These are phyloP conservation scores for Hericium coralloides DNA, from an alignment of 768 basidiomycete species.

Conservation along the genomic window DNA sequence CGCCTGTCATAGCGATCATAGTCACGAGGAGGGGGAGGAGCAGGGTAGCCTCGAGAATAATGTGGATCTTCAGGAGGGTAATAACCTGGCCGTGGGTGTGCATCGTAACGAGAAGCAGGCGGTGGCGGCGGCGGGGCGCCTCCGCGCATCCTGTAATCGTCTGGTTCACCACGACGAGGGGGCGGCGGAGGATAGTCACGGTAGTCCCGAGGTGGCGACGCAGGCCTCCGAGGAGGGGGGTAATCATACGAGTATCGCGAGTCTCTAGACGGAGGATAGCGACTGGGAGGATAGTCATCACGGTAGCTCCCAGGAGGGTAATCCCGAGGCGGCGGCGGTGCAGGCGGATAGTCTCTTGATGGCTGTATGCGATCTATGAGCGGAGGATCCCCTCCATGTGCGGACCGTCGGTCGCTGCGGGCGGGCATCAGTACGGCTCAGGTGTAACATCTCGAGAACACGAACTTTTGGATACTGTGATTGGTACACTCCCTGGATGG, in stretches of 20 bases:
- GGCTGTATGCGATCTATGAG: slow-evolving; percentile 51
- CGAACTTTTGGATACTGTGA: slow-evolving; percentile 39
- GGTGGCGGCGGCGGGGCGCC: slow-evolving; percentile 36
- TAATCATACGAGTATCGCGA: slow-evolving; percentile 51
- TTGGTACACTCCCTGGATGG: slow-evolving; percentile 63
- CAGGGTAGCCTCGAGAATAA: slow-evolving; percentile 44
- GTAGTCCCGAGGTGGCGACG: slow-evolving; percentile 56
- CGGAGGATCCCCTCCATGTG: slow-evolving; percentile 35
- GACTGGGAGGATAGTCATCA: slow-evolving; percentile 44
- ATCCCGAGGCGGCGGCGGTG: slow-evolving; percentile 32
- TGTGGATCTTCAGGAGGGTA: slow-evolving; percentile 34
- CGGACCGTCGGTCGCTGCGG: slow-evolving; percentile 26
- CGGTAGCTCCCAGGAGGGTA: slow-evolving; percentile 33
- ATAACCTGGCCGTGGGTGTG: slow-evolving; percentile 31
- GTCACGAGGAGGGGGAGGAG: slow-evolving; percentile 38
- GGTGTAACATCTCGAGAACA: slow-evolving; percentile 8
- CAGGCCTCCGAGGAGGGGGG: slow-evolving; percentile 42
- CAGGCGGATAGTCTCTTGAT: slow-evolving; percentile 40
- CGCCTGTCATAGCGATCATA: slow-evolving; percentile 55
- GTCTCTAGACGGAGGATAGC: slow-evolving; percentile 37
- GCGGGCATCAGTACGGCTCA: slow-evolving; percentile 22
- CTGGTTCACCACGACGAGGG: slow-evolving; percentile 49
- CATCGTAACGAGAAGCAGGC: slow-evolving; percentile 44
- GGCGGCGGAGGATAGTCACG: slow-evolving; percentile 51
- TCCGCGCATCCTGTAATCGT: slow-evolving; percentile 59